phyloP scores from a whole-genome alignment of 768 basidiomycete species.

The Xerocomus potaroensis region DNA sequence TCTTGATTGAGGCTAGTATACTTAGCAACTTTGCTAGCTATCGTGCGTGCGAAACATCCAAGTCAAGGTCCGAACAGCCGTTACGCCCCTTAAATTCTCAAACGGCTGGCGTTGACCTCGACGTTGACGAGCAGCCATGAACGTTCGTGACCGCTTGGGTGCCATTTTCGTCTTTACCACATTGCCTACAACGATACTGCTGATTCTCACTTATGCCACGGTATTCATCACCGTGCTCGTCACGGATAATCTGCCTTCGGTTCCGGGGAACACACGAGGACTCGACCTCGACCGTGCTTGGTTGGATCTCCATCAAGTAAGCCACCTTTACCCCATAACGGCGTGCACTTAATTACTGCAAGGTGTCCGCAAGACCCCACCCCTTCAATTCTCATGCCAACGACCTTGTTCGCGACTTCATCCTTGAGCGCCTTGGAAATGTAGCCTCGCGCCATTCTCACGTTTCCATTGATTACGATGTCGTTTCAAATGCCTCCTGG shows the following conservation, averaged over 20 bases:
- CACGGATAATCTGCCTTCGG: slow-evolving; percentile 44
- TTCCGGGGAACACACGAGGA: slow-evolving; percentile 43
- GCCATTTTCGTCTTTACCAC: slow-evolving; percentile 36
- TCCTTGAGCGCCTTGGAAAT: slow-evolving; percentile 49
- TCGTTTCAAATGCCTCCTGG: slow-evolving; percentile 49
- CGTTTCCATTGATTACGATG: slow-evolving; percentile 51
- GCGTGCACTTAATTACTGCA: not conserved
- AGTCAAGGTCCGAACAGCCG: not conserved
- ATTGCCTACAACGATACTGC: slow-evolving; percentile 42
- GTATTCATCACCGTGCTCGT: slow-evolving; percentile 45
- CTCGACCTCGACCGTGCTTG: slow-evolving; percentile 52
- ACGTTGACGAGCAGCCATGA: slow-evolving; percentile 15
- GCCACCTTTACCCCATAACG: slow-evolving; percentile 5
- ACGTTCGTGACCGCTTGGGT: slow-evolving; percentile 20
- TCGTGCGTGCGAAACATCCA: no score
- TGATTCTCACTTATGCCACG: slow-evolving; percentile 43
- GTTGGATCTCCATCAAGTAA: slow-evolving; percentile 52
- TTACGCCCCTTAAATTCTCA: not conserved
- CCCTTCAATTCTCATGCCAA: slow-evolving; percentile 78
- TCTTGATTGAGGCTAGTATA: no score
- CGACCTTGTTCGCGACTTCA: slow-evolving; percentile 56
- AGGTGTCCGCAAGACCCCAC: slow-evolving; percentile 69
- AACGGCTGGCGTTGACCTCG: not conserved
- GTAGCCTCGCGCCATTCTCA: slow-evolving; percentile 42
- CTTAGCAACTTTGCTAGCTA: no score